Percentiles rank a stretch among this genome's conserved stretches.
phyloP scores from a whole-genome alignment of 1,284 basidiomycete species.

The Kalmanozyma brasiliensis region DNA sequence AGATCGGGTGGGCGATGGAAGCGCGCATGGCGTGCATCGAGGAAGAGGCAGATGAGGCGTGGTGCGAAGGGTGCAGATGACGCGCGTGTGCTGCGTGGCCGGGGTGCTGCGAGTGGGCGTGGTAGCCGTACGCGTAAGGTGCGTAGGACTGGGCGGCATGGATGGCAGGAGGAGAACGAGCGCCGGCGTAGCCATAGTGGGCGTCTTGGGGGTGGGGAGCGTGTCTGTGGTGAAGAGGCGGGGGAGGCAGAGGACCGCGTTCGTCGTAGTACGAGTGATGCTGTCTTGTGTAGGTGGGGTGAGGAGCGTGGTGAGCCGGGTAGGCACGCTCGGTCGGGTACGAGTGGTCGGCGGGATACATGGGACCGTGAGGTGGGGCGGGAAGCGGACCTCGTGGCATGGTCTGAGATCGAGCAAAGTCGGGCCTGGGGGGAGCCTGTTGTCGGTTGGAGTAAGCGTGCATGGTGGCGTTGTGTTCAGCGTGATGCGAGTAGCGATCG shows the following conservation, averaged over 20 bases:
- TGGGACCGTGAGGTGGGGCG: slow-evolving; percentile 35
- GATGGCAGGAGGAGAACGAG: slow-evolving; percentile 19
- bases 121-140: slow-evolving; percentile 21
- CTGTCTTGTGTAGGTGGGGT: slow-evolving; percentile 34
- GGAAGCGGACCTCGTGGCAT: slow-evolving; percentile 29
- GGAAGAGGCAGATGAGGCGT: slow-evolving; percentile 27
- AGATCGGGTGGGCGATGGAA: slow-evolving; percentile 16
- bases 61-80: slow-evolving; percentile 22
- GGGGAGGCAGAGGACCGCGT: slow-evolving; percentile 34
- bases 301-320: slow-evolving; percentile 22
- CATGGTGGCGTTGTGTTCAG: slow-evolving; percentile 17
- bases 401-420: slow-evolving; percentile 39
- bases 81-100: slow-evolving; percentile 16
- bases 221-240: slow-evolving; percentile 43
- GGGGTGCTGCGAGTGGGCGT: slow-evolving; percentile 20
- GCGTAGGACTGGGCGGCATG: slow-evolving; percentile 17
- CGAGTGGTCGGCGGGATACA: slow-evolving; percentile 29
- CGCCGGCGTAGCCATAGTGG: slow-evolving; percentile 24
- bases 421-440: slow-evolving; percentile 19
- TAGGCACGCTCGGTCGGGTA: slow-evolving; percentile 24
- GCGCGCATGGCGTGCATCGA: slow-evolving; percentile 31
- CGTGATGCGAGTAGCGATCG: slow-evolving; percentile 28
- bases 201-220: slow-evolving; percentile 20
- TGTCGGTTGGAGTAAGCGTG: slow-evolving; percentile 23
- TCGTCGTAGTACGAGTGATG: slow-evolving; percentile 51